These are phyloP conservation scores for Nothomitra cinnamomea DNA, from an alignment of 2,329 filamentous ascomycete species.

Conservation along the genomic window DNA sequence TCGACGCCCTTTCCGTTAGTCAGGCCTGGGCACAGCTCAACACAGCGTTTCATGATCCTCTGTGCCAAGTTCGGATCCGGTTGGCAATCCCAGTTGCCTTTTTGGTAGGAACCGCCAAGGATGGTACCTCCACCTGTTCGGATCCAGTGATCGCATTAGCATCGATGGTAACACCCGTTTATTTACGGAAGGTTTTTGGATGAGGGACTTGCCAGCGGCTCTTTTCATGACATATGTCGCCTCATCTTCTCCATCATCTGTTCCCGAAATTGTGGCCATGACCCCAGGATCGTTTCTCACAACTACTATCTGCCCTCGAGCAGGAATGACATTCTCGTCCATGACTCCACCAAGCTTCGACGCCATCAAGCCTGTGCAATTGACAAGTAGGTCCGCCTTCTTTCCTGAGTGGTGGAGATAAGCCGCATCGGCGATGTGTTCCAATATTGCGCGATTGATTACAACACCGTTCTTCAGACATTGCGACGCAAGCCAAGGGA, in stretches of 20 bases:
- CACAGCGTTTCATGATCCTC: slow-evolving; percentile 68
- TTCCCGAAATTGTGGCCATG: slow-evolving; percentile 56
- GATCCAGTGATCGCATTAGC: neutral
- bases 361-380: slow-evolving; percentile 68
- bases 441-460: slow-evolving; percentile 43
- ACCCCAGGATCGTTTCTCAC: slow-evolving; percentile 60
- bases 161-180: neutral
- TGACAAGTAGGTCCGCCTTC: slow-evolving; percentile 54
- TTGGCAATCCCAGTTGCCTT: slow-evolving; percentile 60
- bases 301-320: slow-evolving; percentile 67
- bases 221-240: slow-evolving; percentile 69
- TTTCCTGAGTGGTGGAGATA: slow-evolving; percentile 38
- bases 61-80: slow-evolving; percentile 64
- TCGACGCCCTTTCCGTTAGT: slow-evolving; percentile 51
- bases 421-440: slow-evolving; percentile 58
- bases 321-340: slow-evolving; percentile 56
- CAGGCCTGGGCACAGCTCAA: slow-evolving; percentile 47
- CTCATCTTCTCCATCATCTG: slow-evolving; percentile 57
- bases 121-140: slow-evolving; percentile 57
- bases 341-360: slow-evolving; percentile 63
- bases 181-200: neutral
- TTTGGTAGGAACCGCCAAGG: slow-evolving; percentile 71
- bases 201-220: slow-evolving; percentile 30
- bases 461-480: slow-evolving; percentile 57
- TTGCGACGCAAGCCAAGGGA: slow-evolving; percentile 70